Evolutionary conservation across 2,329 filamentous ascomycete species (phyloP).

Genomic region (Diaporthe citri): DNA sequence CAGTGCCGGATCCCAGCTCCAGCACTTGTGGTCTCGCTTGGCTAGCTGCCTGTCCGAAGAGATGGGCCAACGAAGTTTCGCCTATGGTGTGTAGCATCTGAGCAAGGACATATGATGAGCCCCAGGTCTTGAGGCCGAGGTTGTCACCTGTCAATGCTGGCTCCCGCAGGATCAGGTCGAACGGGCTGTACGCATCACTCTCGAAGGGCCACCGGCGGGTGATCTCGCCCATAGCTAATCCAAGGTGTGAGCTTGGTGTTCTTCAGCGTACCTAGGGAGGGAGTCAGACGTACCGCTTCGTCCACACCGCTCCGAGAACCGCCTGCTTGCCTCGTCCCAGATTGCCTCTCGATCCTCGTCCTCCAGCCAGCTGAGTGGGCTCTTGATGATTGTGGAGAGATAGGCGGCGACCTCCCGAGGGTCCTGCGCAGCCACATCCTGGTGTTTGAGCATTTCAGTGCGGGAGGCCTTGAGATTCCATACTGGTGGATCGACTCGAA

Average conservation of each 20-base stretch:
- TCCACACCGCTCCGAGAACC: slow-evolving; percentile 89
- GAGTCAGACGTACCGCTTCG: slow-evolving; percentile 67
- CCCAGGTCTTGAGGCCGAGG: slow-evolving; percentile 95
- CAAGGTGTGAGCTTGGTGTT: slow-evolving; percentile 1
- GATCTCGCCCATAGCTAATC: slow-evolving; percentile 68
- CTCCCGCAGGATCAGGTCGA: slow-evolving; percentile 83
- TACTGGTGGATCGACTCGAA: slow-evolving; percentile 76
- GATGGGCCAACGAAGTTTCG: slow-evolving; percentile 57
- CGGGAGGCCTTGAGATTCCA: slow-evolving; percentile 68
- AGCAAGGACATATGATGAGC: slow-evolving; percentile 87
- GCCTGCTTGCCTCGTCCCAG: slow-evolving; percentile 83
- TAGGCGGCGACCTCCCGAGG: slow-evolving; percentile 72
- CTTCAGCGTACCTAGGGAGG: neutral
- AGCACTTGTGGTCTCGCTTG: slow-evolving; percentile 61
- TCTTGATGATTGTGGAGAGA: slow-evolving; percentile 77
- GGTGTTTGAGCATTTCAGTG: slow-evolving; percentile 56
- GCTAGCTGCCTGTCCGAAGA: slow-evolving; percentile 55
- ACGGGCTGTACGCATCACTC: slow-evolving; percentile 51
- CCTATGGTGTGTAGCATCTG: slow-evolving; percentile 71
- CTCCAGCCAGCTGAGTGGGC: slow-evolving; percentile 76
- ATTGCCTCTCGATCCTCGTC: slow-evolving; percentile 76
- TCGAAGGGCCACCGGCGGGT: slow-evolving; percentile 67
- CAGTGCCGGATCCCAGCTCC: slow-evolving; percentile 91
- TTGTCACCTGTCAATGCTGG: slow-evolving; percentile 90
- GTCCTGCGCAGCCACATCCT: slow-evolving; percentile 57